A percentile compares a stretch with the other conserved stretches of the same genome.
Conservation (phyloP, 352 stramenopile species). For the Phytopythium oedochilum region DNA sequence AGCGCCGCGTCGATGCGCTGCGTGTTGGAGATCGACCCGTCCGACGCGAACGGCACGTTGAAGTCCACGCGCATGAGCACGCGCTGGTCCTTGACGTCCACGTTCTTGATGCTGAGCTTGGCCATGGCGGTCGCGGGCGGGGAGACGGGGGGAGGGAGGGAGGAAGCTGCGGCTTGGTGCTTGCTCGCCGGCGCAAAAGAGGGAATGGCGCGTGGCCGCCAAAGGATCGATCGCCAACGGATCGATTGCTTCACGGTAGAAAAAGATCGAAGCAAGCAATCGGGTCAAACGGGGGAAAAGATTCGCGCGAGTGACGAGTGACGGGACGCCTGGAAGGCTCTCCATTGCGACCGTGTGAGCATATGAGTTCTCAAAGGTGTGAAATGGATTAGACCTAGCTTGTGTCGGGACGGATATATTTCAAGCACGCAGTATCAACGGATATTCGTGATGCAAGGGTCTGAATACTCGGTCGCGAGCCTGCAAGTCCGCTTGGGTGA, state of each 20-base stretch:
- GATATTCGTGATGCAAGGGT: too few species aligned
- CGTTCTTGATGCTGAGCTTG: constrained; percentile 90
- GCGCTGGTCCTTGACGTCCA: constrained; percentile 95
- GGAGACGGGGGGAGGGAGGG: background rate
- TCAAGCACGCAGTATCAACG: too few species aligned
- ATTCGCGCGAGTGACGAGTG: background rate
- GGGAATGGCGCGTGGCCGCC: background rate
- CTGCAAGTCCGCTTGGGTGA: background rate
- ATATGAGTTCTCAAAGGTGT: too few species aligned
- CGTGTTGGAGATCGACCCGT: constrained; percentile 97
- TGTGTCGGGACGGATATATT: too few species aligned
- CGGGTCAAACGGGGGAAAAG: background rate
- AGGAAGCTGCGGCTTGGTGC: constrained; percentile 8
- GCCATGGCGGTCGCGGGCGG: constrained; percentile 29
- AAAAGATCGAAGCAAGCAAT: background rate
- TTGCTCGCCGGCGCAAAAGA: background rate
- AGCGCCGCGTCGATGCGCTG: constrained; percentile 97
- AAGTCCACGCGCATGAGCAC: constrained; percentile 99
- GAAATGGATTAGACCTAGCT: too few species aligned
- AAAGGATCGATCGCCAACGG: background rate
- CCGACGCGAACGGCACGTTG: constrained; percentile 96
- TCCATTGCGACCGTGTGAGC: too few species aligned
- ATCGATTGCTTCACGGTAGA: background rate
- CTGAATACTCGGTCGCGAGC: too few species aligned
- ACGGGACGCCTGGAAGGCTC: background rate